Conservation (phyloP, 78 protist species). For the Blattamonas nauphoetae region DNA sequence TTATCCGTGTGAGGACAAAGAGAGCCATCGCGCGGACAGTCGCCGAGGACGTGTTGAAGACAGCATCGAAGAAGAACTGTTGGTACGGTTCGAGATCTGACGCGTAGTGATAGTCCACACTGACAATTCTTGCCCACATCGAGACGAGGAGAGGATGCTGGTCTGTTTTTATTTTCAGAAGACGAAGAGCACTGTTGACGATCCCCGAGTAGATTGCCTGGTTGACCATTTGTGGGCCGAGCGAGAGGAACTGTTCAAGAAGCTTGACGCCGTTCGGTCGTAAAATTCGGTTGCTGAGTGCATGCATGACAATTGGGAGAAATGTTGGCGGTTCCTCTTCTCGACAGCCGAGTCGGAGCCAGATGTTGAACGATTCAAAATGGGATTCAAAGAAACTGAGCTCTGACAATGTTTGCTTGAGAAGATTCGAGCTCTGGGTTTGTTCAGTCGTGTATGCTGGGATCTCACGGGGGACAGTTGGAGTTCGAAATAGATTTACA, state of each 20-base stretch:
- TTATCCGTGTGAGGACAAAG: background rate
- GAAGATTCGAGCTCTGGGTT: background rate
- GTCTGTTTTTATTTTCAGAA: conserved; percentile 61
- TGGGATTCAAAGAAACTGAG: conserved; percentile 75
- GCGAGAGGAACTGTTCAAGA: conserved; percentile 49
- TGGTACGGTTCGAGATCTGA: background rate
- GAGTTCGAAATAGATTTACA: no score
- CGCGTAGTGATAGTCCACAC: conserved; percentile 18
- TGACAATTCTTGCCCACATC: conserved; percentile 73
- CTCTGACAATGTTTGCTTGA: conserved; percentile 11
- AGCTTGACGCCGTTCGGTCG: conserved; percentile 34
- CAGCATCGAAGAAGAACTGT: background rate
- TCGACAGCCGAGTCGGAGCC: conserved; percentile 69
- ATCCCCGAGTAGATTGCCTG: conserved; percentile 81
- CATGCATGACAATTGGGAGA: conserved; percentile 74
- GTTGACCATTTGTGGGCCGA: background rate
- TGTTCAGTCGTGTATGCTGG: no score
- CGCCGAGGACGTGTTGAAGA: background rate
- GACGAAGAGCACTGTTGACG: conserved; percentile 83
- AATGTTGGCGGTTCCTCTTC: conserved; percentile 65
- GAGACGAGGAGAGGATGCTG: conserved; percentile 60
- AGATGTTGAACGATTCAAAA: conserved; percentile 82
- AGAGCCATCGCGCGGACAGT: background rate
- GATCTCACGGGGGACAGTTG: no score
- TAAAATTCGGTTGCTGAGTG: background rate